Conservation (phyloP, 2,329 filamentous ascomycete genomes). For the Blumeriella jaapii region DNA sequence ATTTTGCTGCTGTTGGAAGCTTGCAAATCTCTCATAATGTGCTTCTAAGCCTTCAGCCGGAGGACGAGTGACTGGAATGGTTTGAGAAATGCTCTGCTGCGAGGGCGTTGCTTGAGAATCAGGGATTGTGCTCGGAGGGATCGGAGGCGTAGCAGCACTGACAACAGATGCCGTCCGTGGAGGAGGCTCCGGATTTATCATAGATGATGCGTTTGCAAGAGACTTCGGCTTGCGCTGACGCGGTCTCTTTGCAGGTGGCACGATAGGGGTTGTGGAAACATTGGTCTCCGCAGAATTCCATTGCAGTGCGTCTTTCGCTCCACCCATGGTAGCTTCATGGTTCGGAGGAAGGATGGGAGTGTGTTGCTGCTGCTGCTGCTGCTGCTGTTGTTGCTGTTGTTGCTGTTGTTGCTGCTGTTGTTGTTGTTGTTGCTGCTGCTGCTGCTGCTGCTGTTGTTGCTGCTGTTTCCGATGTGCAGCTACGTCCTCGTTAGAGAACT, state of each 20-base stretch:
- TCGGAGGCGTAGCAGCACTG: constrained; percentile 23
- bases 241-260: constrained; percentile 29
- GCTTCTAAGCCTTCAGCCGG: constrained; percentile 26
- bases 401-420: no score
- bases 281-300: constrained; percentile 19
- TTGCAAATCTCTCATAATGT: constrained; percentile 26
- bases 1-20: constrained; percentile 21
- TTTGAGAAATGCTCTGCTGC: constrained; percentile 19
- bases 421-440: no score
- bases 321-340: constrained; percentile 11
- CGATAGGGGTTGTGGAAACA: constrained; percentile 13
- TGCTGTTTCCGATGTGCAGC: no score
- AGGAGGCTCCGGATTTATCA: constrained; percentile 16
- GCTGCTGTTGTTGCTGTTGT: no score
- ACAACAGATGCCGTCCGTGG: constrained; percentile 21
- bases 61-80: constrained; percentile 19
- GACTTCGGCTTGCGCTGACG: constrained; percentile 31
- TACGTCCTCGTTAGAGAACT: constrained; percentile 6
- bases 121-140: constrained; percentile 21
- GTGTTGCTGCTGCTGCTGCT: no score
- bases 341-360: constrained; percentile 7
- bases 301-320: constrained; percentile 20
- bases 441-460: no score
- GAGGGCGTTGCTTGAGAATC: constrained; percentile 20
- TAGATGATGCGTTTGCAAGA: no score